Evolutionary conservation across 179 eudicot species (phyloP), one percentile per base, ranked within the genome.

Genomic region (Nepenthes alata): DNA sequence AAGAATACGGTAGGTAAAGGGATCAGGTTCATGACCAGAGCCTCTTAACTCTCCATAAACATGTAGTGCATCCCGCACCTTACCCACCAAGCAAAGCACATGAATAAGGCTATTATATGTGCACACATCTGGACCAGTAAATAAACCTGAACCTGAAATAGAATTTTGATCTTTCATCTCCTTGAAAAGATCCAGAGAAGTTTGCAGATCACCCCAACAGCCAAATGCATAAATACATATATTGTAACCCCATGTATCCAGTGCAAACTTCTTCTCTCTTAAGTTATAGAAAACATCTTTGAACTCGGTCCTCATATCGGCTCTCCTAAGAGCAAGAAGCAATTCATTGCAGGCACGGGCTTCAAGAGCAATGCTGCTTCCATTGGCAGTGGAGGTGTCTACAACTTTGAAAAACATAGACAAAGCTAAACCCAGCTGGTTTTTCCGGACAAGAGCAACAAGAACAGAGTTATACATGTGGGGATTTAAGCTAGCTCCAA

Each of bases 21-120:
- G 76, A 75, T 91, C 91, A 0, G 97, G 97, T 73, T 83, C 91
- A 56, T 85, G 91, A 53, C 95, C 96, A n/a, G 97, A 91, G 35
- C 74, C 70, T 70, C 78, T 85, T 53, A 91, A 65, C 76, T 91
- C 97, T 58, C 81, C 96, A 93, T 91, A 91, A 61, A 88, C 81
- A 55, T 67, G 66, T 6, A 88, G 72, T 11, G 96, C 96, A 75
- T 91, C 95, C 59, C 78, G 84, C 60, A 84, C 77, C 68, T 84
- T 84, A 65, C 97, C 94, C 37, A 70, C 73, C 60, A 58, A 70
- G 76, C 88, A 91, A 36, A 91, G 84, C 61, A 80, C 86, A 12
- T 76, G 97, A 59, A 91, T 81, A 55, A 91, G 87, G 75, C 83
- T 88, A 62, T 91, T 88, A 62, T 89, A 89, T 4, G 96, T 89